phyloP scores from a whole-genome alignment of 441 rosid genomes.

The Raphanus hybrid region DNA sequence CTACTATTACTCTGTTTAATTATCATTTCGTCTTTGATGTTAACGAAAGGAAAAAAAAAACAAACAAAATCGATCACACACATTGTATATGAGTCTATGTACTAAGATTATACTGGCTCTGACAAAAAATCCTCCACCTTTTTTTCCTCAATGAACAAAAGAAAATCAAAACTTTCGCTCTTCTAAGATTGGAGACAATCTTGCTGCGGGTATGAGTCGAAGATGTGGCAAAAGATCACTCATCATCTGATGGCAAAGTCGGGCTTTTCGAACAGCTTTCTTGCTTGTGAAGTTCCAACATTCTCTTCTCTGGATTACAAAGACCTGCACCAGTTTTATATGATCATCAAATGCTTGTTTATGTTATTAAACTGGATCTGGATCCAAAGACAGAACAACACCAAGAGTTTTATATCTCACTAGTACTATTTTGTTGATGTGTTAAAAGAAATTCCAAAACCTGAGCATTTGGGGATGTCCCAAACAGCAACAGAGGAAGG shows the following conservation, averaged over 20 bases:
- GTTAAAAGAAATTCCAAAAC: slow-evolving; percentile 40
- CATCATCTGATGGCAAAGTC: slow-evolving; percentile 67
- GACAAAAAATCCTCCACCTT: neutral
- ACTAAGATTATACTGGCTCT: slow-evolving; percentile 6
- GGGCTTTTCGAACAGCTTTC: slow-evolving; percentile 82
- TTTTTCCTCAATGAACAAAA: neutral
- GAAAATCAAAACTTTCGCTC: neutral
- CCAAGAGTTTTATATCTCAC: slow-evolving; percentile 4
- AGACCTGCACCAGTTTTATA: slow-evolving; percentile 58
- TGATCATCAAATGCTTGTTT: slow-evolving; percentile 19
- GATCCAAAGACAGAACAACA: neutral
- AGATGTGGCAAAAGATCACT: slow-evolving; percentile 28
- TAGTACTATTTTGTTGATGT: neutral
- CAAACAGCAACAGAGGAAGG: slow-evolving; percentile 77
- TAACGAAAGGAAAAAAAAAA: neutral
- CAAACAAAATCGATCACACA: neutral
- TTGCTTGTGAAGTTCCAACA: slow-evolving; percentile 77
- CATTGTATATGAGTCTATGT: neutral
- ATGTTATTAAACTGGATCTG: neutral
- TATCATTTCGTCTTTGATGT: neutral
- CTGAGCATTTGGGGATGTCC: slow-evolving; percentile 97
- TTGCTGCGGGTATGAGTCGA: neutral
- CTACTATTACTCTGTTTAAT: neutral
- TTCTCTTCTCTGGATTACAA: slow-evolving; percentile 73
- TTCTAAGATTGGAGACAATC: neutral